Base-by-base conservation (phyloP, 345 rosid species). In the Erysimum cheiranthoides region DNA sequence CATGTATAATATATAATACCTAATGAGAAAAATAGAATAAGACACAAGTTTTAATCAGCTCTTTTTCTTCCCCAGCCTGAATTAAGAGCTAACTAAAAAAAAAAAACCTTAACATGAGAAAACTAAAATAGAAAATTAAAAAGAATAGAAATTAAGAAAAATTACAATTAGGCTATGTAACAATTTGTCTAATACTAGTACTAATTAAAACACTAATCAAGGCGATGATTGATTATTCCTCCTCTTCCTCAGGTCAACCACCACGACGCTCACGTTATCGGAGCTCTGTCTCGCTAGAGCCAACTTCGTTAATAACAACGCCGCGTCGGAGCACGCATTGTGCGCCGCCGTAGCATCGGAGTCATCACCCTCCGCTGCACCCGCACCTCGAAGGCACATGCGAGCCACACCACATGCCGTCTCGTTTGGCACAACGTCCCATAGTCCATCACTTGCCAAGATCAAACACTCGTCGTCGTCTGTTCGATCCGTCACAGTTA, bases 341-440 rank as follows among this genome's bases (percentile, higher is more conserved):
- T 88, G 86, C 68, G 12, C 78, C 56, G 73, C 0, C 61, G 14
- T 73, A 21, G 70, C 4, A 53, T 69, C 75, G 3, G 73, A 39
- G 11, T 2, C 67, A 0, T 30, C 76, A 0, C 46, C 75, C 7
- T 34, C 72, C 2, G 10, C 46, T 8, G 73, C 6, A 28, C n/a
- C 59, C 28, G 67, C 81, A 38, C 66, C 74, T 62, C 35, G 46
- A 10, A 95, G 72, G 65, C 98, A 92, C 93, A 85, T 85, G 17
- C 87, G 83, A 27, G 89, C 93, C 16, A 92, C 93, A 35, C 91
- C 86, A 38, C 97, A 92, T 0, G 96, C 95, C 0, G 87, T 90
- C 21, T 92, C 92, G 53, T 90, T 94, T 0, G 98, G 86, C 21
- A 94, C 97, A 61, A 90, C 98, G 67, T 94, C 97, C 98, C 98